Evolutionary conservation across 208 protist species (phyloP), one percentile per base, ranked within the genome.

Genomic region (Leishmania major): DNA sequence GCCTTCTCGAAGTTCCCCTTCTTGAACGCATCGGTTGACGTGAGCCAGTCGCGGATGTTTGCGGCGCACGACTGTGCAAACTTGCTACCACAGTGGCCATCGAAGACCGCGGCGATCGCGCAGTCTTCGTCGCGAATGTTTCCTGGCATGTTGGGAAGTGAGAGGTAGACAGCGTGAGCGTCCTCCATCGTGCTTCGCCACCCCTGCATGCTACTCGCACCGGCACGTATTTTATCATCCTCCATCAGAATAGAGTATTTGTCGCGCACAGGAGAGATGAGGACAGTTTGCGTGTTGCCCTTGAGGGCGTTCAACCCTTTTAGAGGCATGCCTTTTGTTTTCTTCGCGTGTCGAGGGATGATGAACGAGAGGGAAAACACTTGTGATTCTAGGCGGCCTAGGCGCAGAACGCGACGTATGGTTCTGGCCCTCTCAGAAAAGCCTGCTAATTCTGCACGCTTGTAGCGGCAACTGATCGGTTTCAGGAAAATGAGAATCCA

Each of bases 161-260:
- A 93, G 67, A 98, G 91, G 81, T 93, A 94, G 67, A 98, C 88
- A 53, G 88, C 89, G 77, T 98, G 95, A 45, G 95, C 95, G 82
- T 98, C 95, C 75, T 98, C 93, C 95, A 98, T 98, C 5, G 92
- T 98, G 75, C 91, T 96, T 81, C 95, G 82, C 95, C 95, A 98
- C 25, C 95, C 95, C 75, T 98, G 95, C 95, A 98, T 98, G 81
- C 95, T 97, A 79, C 93, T 98, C 47, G 95, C 93, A 35, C 95
- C 95, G n/a, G 90, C 92, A 7, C 93, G 91, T 28, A 96, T 75
- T 72, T 98, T 98, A 83, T 98, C 95, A 86, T 98, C 95, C 73
- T 98, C 93, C 91, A 98, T 96, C 49, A 98, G 82, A 71, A 98
- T 95, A 11, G 95, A 96, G 81, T 98, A 98, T 81, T 98, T 98